Evolutionary conservation across 2,329 filamentous ascomycete species (phyloP), one percentile per base, ranked within the genome.

Genomic region (Didymella lethalis): DNA sequence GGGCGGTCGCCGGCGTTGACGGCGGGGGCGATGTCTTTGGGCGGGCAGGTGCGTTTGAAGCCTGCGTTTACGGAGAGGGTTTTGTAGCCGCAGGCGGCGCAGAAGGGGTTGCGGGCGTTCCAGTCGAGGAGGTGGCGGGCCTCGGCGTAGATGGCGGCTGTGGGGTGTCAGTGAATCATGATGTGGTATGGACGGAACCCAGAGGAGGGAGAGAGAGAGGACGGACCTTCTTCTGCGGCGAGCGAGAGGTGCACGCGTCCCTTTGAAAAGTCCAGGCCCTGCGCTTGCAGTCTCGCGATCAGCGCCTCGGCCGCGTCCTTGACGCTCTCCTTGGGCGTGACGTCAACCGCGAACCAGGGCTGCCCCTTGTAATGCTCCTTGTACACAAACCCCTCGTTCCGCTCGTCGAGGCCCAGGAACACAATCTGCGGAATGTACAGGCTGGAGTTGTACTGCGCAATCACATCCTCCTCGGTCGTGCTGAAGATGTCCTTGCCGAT

Each of bases 51-150:
- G 45, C 91, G 87, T 80, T 96, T 96, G 74, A 90, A 92, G 48
- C 91, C 91, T 4, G 88, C 90, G 69, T 93, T 89, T 26, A 91
- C 83, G 18, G 89, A 90, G 60, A 97, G 81, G 0, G 93, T 98
- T 25, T 85, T 87, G 71, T 91, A 86, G 32, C 95, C 94, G 78
- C 95, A 99, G 55, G 90, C 89, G 31, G 88, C 93, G 77, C 95
- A 99, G 83, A 92, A 99, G 29, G 90, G 90, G 78, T 96, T 97
- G 50, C 94, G 90, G 26, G 84, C 84, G 79, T 99, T 98, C 95
- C 95, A 99, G 80, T 98, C 95, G 34, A 96, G 82, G 26, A 97
- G 83, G 45, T 93, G 90, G 54, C 94, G 88, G 7, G 93, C 91
- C 78, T 97, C 92, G 14, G 92, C 94, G 68, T 93, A 97, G 45